Evolutionary conservation across 257 asterid genomes (phyloP), one percentile per base, ranked within the genome.

Genomic region (Apocynum venetum): DNA sequence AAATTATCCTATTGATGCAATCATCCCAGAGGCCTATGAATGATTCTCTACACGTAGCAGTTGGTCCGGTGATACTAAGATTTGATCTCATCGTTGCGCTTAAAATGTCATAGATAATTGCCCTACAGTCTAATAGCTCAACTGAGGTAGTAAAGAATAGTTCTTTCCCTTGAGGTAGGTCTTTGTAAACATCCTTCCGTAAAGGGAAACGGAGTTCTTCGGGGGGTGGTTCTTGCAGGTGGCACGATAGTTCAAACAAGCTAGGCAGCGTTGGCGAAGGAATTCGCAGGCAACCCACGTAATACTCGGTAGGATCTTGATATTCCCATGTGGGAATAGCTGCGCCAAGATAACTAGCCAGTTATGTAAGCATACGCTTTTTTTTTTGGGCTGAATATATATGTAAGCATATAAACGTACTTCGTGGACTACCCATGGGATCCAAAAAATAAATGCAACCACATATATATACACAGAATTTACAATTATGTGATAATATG

Each of bases 21-120:
- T 87, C 90, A 72, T 87, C 90, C 90, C 90, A 87, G 43, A 87
- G 78, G 77, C 81, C 82, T 53, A 87, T 84, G 74, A 80, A 84
- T 35, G 88, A 80, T 9, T 86, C 90, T 48, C 88, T 49, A 59
- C 79, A 15, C 0, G 80, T 48, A 1, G 85, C 70, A 0, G 87
- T 72, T 12, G 85, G 40, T 44, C 80, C 56, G 38, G 72, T 76
- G 15, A 80, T 81, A 35, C 83, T 82, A 75, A 86, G 85, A 82
- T 84, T 80, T 70, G 83, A 40, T 9, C 87, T 71, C 80, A 86
- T 64, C 14, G 82, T 83, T 48, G 85, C 75, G 76, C 81, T 77
- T 44, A 86, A 10, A 0, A 84, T 57, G 61, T 86, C 90, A 13
- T 75, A 82, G 14, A 81, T 60, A 36, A 86, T 76, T 20, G 78